Evolutionary conservation across 106 monocot species (phyloP).

Genomic region (Hemerocallis citrina): DNA sequence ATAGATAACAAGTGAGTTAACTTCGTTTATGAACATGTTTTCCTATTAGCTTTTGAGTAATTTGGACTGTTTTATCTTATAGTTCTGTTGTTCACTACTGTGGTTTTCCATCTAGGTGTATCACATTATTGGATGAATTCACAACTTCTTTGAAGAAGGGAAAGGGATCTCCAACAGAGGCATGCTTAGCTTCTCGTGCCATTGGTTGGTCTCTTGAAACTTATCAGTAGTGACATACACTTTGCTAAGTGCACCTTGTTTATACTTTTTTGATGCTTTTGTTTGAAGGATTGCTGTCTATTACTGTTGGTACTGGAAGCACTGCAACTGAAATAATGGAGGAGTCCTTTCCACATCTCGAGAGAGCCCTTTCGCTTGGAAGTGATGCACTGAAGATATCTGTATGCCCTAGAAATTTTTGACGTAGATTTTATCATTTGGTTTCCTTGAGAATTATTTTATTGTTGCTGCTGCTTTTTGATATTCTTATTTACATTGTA

Average conservation of each 20-base stretch:
- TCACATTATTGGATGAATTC: slow-evolving; percentile 67
- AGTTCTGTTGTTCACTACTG: neutral
- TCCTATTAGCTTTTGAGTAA: neutral
- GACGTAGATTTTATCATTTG: neutral
- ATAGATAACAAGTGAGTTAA: slow-evolving; percentile 45
- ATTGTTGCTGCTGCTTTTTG: neutral
- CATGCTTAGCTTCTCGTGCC: slow-evolving; percentile 70
- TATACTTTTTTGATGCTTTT: slow-evolving; percentile 3
- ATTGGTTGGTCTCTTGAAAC: slow-evolving; percentile 37
- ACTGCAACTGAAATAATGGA: slow-evolving; percentile 78
- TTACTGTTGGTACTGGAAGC: slow-evolving; percentile 64
- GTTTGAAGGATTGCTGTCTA: slow-evolving; percentile 56
- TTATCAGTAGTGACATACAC: neutral
- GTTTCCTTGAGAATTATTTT: neutral
- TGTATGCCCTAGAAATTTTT: slow-evolving; percentile 27
- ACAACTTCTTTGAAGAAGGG: slow-evolving; percentile 70
- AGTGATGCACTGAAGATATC: slow-evolving; percentile 60
- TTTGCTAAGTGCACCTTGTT: neutral
- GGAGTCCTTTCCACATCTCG: slow-evolving; percentile 60
- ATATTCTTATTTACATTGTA: slow-evolving; percentile 17
- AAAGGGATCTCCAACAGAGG: slow-evolving; percentile 76
- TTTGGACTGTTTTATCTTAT: neutral
- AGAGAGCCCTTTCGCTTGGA: slow-evolving; percentile 46
- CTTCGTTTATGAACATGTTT: neutral
- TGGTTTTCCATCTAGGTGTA: slow-evolving; percentile 34